These are phyloP conservation scores for Cryptomeria japonica DNA, from an alignment of 75 land plant species.

Conservation along the genomic window DNA sequence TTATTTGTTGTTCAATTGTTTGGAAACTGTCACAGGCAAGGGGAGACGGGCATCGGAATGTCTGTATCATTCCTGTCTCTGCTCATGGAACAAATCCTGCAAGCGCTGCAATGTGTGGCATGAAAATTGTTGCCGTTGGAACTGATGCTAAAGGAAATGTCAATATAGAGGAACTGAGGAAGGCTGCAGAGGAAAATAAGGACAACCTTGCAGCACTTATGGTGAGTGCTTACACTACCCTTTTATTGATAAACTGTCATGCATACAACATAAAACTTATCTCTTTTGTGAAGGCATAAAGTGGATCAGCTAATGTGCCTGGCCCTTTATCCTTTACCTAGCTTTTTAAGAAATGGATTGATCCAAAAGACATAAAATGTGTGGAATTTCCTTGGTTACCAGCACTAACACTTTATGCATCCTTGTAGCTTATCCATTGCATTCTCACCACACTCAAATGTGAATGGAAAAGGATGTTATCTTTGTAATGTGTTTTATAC, in stretches of 20 bases:
- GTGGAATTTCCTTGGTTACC: not conserved
- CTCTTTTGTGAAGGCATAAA: not conserved
- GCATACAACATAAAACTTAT: not conserved
- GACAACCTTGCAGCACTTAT: constrained; percentile 91
- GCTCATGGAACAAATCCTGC: constrained; percentile 99
- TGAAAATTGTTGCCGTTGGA: constrained; percentile 97
- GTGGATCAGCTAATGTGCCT: not conserved
- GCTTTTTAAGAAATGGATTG: not conserved
- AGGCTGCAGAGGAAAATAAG: constrained; percentile 87
- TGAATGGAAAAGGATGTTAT: not conserved
- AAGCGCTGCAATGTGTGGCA: constrained; percentile 99
- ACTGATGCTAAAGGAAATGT: constrained; percentile 98
- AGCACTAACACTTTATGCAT: not conserved
- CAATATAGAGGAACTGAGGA: constrained; percentile 79
- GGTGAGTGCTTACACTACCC: constrained; percentile 40
- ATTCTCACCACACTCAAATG: not conserved
- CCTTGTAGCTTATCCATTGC: not conserved
- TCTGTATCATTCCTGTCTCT: constrained; percentile 96
- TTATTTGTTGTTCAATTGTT: not conserved
- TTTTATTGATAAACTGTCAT: not conserved
- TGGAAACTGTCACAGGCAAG: constrained; percentile 46
- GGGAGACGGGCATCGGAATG: constrained; percentile 90
- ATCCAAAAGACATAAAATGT: not conserved
- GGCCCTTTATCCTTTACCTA: not conserved
- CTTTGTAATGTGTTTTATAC: not conserved